Conservation (phyloP, 2,329 filamentous ascomycete species). For the Diaporthe humulicola region DNA sequence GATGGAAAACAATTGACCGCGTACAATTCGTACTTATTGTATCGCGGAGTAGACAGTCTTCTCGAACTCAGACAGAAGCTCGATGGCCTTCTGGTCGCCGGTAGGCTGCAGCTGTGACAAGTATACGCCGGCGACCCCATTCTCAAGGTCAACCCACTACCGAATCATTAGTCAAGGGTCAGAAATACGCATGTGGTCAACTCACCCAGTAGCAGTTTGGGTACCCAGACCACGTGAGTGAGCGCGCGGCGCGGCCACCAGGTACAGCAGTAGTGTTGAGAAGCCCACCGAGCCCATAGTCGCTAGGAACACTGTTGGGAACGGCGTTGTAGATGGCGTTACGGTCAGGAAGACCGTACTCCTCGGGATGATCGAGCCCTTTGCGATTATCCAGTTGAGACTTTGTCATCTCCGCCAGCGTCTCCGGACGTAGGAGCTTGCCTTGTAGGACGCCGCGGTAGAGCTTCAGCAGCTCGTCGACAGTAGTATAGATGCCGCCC, state of each 20-base stretch:
- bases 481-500: neutral
- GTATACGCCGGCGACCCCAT: neutral
- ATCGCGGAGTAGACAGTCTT: neutral
- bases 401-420: neutral
- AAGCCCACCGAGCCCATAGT: neutral
- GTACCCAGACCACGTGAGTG: neutral
- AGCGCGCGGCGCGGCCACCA: neutral
- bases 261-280: neutral
- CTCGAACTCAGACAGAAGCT: neutral
- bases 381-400: neutral
- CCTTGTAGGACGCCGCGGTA: neutral
- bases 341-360: neutral
- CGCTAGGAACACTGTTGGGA: neutral
- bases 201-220: neutral
- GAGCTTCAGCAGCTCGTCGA: neutral
- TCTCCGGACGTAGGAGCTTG: neutral
- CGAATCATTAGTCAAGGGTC: neutral
- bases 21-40: neutral
- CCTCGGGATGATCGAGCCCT: neutral
- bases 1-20: too few relatives aligned
- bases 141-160: neutral
- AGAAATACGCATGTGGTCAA: neutral
- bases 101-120: neutral
- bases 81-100: neutral
- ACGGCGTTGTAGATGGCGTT: neutral